Percentiles rank a stretch among this genome's conserved stretches.
These are phyloP conservation scores for Amylocarpus encephaloides DNA, from an alignment of 2,329 filamentous ascomycete genomes.

Conservation along the genomic window DNA sequence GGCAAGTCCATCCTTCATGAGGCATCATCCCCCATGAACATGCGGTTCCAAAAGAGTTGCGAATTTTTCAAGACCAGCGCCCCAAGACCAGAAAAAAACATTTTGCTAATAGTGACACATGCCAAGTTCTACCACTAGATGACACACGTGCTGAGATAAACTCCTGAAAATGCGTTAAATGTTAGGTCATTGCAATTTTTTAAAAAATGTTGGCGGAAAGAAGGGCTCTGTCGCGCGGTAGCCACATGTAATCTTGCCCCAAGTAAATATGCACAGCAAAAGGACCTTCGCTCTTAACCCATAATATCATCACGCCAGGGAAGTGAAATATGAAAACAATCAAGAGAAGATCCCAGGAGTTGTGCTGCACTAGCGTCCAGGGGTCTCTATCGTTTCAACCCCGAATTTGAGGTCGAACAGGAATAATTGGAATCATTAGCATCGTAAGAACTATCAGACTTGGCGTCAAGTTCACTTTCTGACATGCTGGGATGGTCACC, in stretches of 20 bases:
- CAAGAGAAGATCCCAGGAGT: slow-evolving; percentile 18
- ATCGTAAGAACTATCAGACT: slow-evolving; percentile 20
- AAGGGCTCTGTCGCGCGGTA: background rate
- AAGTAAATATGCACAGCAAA: background rate
- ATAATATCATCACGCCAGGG: slow-evolving; percentile 19
- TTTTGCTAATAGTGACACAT: background rate
- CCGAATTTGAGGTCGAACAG: slow-evolving; percentile 15
- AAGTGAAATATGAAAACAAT: slow-evolving; percentile 14
- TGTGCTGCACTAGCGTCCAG: slow-evolving; percentile 33
- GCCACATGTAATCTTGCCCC: background rate
- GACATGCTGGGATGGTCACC: slow-evolving; percentile 7
- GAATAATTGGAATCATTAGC: slow-evolving; percentile 22
- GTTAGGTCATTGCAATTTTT: background rate
- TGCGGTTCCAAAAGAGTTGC: background rate
- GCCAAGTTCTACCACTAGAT: background rate
- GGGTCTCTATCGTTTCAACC: slow-evolving; percentile 16
- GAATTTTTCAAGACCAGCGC: background rate
- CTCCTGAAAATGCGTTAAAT: background rate
- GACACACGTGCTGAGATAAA: background rate
- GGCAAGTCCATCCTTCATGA: background rate
- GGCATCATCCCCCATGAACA: background rate
- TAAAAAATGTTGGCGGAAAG: background rate
- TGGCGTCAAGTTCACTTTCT: slow-evolving; percentile 16
- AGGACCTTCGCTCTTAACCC: slow-evolving; percentile 15
- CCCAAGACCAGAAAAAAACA: background rate